Conservation (phyloP, 1,284 basidiomycete species). For the Ceratorhiza oryzae-sativae region DNA sequence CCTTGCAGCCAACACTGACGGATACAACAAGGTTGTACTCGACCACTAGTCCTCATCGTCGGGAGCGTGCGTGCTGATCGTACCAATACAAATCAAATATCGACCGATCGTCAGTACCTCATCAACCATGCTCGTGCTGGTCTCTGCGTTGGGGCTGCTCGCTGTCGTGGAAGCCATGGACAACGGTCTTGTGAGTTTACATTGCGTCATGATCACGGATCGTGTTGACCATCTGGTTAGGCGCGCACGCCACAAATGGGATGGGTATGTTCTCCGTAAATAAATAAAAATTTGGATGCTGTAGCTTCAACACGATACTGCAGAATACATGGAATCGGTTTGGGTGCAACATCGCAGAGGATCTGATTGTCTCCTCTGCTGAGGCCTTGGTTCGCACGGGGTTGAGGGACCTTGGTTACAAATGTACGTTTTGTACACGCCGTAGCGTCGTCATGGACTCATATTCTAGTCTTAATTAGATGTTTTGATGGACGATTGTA, state of each 20-base stretch:
- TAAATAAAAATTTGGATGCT: neutral
- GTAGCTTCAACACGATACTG: neutral
- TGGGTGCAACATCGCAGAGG: conserved; percentile 48
- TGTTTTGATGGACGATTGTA: conserved; percentile 49
- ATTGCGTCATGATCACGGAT: neutral
- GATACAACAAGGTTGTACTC: no score
- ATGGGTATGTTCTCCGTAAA: conserved; percentile 34
- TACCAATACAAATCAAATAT: neutral
- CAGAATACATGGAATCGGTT: conserved; percentile 48
- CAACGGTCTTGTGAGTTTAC: conserved; percentile 25
- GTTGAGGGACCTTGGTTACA: conserved; percentile 46
- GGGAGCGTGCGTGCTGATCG: no score
- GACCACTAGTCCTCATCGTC: no score
- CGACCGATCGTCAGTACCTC: neutral
- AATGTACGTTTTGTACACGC: conserved; percentile 38
- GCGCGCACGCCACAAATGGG: conserved; percentile 43
- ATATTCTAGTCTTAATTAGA: conserved; percentile 41
- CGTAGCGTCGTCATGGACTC: neutral
- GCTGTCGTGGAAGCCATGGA: neutral
- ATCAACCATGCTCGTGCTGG: neutral
- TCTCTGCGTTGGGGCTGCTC: neutral
- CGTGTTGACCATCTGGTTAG: neutral
- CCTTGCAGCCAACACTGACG: neutral
- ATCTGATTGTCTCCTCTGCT: conserved; percentile 45
- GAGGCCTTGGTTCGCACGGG: conserved; percentile 44